Evolutionary conservation across 208 protist genomes (phyloP).

Genomic region (Strigomonas culicis): DNA sequence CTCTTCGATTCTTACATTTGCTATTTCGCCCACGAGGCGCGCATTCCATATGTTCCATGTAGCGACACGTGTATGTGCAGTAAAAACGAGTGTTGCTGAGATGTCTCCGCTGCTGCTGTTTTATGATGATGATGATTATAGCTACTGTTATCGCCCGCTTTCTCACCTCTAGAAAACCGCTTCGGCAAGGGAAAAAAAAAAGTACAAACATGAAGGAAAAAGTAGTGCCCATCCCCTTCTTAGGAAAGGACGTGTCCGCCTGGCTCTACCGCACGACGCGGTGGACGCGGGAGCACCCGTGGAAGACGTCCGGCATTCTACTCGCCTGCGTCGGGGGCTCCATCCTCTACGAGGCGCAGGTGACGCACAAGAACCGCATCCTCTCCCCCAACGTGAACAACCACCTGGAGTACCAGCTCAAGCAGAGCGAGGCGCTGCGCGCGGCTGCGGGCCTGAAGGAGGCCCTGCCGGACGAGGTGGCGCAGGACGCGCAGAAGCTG

Average conservation of each 20-base stretch:
- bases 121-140: background rate
- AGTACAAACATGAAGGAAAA: constrained; percentile 67
- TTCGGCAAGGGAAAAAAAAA: background rate
- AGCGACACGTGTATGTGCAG: too few species aligned
- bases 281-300: constrained; percentile 61
- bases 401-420: constrained; percentile 79
- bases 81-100: too few species aligned
- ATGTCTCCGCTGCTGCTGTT: too few species aligned
- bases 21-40: too few species aligned
- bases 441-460: constrained; percentile 4
- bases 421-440: constrained; percentile 10
- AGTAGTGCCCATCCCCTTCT: constrained; percentile 78
- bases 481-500: constrained; percentile 13
- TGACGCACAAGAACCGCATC: constrained; percentile 77
- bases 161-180: background rate
- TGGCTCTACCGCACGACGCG: constrained; percentile 81
- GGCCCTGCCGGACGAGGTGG: background rate
- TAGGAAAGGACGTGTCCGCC: constrained; percentile 67
- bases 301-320: constrained; percentile 41
- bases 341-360: constrained; percentile 74
- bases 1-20: too few species aligned
- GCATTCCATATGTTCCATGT: too few species aligned
- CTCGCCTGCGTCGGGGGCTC: constrained; percentile 36
- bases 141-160: background rate
- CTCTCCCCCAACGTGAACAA: constrained; percentile 81